Base-by-base conservation (phyloP, 768 basidiomycete genomes). In the Kwoniella newhampshirensis region DNA sequence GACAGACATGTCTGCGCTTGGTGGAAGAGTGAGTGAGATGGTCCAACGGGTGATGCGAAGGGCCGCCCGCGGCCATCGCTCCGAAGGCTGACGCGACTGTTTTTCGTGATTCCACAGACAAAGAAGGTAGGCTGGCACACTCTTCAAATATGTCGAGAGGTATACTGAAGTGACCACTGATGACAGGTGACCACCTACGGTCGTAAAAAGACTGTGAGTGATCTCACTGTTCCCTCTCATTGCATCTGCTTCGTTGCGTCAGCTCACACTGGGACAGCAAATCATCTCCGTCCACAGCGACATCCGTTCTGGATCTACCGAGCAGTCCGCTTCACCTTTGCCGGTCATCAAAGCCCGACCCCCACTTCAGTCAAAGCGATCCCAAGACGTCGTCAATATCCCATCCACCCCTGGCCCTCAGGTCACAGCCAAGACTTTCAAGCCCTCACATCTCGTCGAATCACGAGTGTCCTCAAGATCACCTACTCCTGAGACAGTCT, bases 141-240 rank as follows among this genome's bases (percentile, higher is more conserved):
- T 17, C 8, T 21, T 27, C 44, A 8, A 18, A 27, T 44, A 18
- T 27, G 26, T 20, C 20, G 30, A 13, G 5, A 18, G 7, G 30
- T 30, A 12, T 27, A 21, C 52, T 62, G 40, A 66, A 21, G 30
- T 18, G 8, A 20, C 37, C 20, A 12, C 21, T 23, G 37, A 32
- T 32, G 32, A 28, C 49, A 74, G 67, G 69, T 74, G 54, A 74
- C 60, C 6, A 64, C 66, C 9, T 74, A 74, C 50, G 72, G 70
- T 30, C 44, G 60, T 5, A 68, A 67, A 50, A 68, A 65, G 51
- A 68, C 60, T 2, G 71, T 75, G 39, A 64, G 73, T 46, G n/a
- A 25, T 4, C n/a, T 26, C 7, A 2, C 26, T n/a, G 5, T 4
- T 4, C 27, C 18, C 43, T 26, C 17, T 21, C 18, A 17, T 26